Evolutionary conservation across 1,139 yeast genomes (phyloP), one percentile per base, ranked within the genome.

Genomic region (Candida pseudoviswanathii): DNA sequence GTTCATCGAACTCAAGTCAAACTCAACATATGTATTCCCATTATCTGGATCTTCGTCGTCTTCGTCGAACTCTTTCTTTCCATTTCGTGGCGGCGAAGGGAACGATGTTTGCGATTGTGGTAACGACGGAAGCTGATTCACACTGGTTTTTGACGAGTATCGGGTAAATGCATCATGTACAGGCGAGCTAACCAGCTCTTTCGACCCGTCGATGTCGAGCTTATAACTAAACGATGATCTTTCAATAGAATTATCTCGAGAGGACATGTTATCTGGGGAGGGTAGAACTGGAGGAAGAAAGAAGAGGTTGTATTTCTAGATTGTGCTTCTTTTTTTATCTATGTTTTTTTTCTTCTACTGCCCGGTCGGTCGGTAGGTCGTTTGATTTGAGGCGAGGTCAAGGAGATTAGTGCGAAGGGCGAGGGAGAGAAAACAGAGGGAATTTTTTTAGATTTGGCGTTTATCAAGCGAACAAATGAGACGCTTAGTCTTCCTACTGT

Each of bases 81-180:
- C 54, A 11, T 24, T 37, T n/a, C 6, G 24, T 41, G 16, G 24
- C 31, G 40, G 11, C 43, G 48, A 39, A 27, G 43, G 10, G 46
- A 42, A 26, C 39, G 30, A 36, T 29, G 49, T 11, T 38, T 49
- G 45, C 11, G 53, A 49, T n/a, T 41, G 49, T 4, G 68, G 67
- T 32, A 64, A 51, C 6, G 63, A 53, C 5, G 67, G 68, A 16
- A 64, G 52, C 27, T 53, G 58, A 22, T 58, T 47, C 11, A 61
- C 60, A 31, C 61, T 54, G 1, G 64, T 57, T 43, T 57, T 54
- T 2, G 63, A 30, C 5, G 38, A 44, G 26, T 29, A 50, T 10
- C 30, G 38, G 3, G 41, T 38, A 29, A 30, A 39, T 11, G 43
- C 44, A 11, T 50, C 51, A 22, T 33, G 43, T 5, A 38, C 34